phyloP scores from a whole-genome alignment of 192 early-diverging fungal genomes.

The Paraglomus occultum region DNA sequence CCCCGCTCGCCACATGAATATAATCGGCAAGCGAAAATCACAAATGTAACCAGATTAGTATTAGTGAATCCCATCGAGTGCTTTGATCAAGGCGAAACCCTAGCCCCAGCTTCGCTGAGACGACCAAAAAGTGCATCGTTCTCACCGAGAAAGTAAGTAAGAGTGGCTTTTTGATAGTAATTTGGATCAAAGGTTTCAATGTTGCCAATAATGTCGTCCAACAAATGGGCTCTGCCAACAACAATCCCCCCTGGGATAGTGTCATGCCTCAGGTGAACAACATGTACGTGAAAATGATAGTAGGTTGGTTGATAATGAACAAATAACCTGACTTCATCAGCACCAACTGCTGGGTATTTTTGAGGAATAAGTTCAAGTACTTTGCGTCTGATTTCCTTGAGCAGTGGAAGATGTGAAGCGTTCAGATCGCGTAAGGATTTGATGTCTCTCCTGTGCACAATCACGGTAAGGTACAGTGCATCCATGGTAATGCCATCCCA shows the following conservation, averaged over 20 bases:
- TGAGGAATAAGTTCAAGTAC: constrained; percentile 43
- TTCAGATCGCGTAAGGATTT: constrained; percentile 63
- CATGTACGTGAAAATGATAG: constrained; percentile 80
- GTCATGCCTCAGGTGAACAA: constrained; percentile 62
- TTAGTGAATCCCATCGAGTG: too few species aligned
- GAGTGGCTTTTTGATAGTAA: constrained; percentile 63
- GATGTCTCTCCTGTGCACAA: constrained; percentile 55
- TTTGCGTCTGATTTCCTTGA: constrained; percentile 61
- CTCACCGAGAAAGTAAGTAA: constrained; percentile 62
- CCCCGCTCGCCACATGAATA: too few species aligned
- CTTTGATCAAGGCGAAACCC: neutral
- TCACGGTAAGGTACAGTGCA: constrained; percentile 64
- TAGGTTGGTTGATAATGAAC: constrained; percentile 82
- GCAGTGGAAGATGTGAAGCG: constrained; percentile 54
- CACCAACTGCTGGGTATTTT: constrained; percentile 45
- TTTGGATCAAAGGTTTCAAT: constrained; percentile 57
- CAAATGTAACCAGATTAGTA: too few species aligned
- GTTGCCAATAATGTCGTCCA: constrained; percentile 70
- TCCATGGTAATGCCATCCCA: constrained; percentile 66
- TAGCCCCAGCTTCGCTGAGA: constrained; percentile 22
- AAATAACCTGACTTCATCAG: constrained; percentile 65
- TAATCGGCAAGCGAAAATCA: too few species aligned
- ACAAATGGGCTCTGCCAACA: constrained; percentile 65
- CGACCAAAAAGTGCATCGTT: constrained; percentile 30
- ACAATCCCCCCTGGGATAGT: constrained; percentile 52